A percentile compares a stretch with the other conserved stretches of the same genome.
Conservation (phyloP, 805 yeast species). For the Suhomyces tanzawaensis region DNA sequence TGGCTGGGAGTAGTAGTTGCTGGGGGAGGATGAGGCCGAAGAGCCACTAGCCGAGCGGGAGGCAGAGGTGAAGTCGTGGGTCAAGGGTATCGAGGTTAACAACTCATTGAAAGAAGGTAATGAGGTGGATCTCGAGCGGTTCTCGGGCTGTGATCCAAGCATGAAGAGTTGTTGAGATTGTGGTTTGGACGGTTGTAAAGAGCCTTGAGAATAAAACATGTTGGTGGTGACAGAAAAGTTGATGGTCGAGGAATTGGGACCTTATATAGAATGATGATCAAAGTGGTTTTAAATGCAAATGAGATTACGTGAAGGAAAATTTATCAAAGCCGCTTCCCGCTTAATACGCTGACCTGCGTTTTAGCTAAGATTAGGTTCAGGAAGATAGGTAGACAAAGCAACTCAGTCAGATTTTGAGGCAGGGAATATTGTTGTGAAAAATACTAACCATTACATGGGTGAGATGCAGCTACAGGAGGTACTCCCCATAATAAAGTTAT, state of each 20-base stretch:
- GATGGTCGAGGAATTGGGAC: neutral
- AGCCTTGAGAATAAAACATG: constrained; percentile 3
- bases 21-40: constrained; percentile 4
- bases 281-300: neutral
- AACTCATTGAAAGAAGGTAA: constrained; percentile 37
- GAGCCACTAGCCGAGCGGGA: neutral
- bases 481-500: no score
- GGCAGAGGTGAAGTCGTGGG: constrained; percentile 1
- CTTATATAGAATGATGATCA: constrained; percentile 1
- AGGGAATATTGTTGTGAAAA: constrained; percentile 1
- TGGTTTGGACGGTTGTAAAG: neutral
- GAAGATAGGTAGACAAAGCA: constrained; percentile 2
- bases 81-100: constrained; percentile 27
- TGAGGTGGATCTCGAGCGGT: constrained; percentile 7
- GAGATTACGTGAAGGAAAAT: constrained; percentile 3
- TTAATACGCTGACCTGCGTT: neutral
- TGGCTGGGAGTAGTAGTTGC: neutral
- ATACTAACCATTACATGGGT: neutral
- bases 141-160: neutral
- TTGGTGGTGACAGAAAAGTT: neutral
- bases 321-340: neutral
- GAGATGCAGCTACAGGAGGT: neutral
- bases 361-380: constrained; percentile 2
- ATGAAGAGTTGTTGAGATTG: neutral
- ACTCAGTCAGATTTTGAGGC: neutral